Base-by-base conservation (phyloP, 345 rosid species). In the Boechera divaricarpa region DNA sequence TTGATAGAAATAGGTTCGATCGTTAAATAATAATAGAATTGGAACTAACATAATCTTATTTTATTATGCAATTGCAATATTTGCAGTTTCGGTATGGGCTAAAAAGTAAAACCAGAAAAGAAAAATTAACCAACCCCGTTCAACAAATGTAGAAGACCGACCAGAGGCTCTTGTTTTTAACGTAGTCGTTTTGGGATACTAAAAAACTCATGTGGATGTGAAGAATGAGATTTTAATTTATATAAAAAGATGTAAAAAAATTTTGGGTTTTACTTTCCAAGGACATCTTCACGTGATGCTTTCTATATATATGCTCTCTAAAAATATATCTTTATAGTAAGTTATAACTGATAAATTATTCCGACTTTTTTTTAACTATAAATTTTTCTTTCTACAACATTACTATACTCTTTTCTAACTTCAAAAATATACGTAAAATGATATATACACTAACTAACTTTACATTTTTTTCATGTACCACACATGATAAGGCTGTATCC, bases 161-260 rank as follows among this genome's bases (percentile, higher is more conserved):
- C 69, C 35, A 49, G 16, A 41, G 65, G 42, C 16, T 53, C 74
- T 73, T 67, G 74, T 9, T 52, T 67, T 42, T 52, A 42, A 72
- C 73, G 61, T 68, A 21, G 63, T 78, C 73, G 63, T 73, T 72
- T 73, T 53, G 69, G 78, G 77, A 78, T 78, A 66, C 77, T 78
- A 66, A 59, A 77, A 63, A 58, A 7, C 63, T 58, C 81, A 78
- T 65, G 73, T 72, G 77, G 81, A 58, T 72, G 73, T 78, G 68
- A 72, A 57, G 56, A 64, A 49, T 10, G 53, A 44, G 55, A 36
- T 69, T 64, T 47, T 16, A 47, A 29, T 18, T 59, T 13, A 36
- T 11, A 44, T 38, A 18, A 18, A 35, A 56, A 56, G 35, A 63
- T 70, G 76, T 48, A 32, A 33, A 32, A n/a, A n/a, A n/a, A n/a